Evolutionary conservation across 2,329 filamentous ascomycete genomes (phyloP), one percentile per base, ranked within the genome.

Genomic region (Arthrobotrys entomopaga): DNA sequence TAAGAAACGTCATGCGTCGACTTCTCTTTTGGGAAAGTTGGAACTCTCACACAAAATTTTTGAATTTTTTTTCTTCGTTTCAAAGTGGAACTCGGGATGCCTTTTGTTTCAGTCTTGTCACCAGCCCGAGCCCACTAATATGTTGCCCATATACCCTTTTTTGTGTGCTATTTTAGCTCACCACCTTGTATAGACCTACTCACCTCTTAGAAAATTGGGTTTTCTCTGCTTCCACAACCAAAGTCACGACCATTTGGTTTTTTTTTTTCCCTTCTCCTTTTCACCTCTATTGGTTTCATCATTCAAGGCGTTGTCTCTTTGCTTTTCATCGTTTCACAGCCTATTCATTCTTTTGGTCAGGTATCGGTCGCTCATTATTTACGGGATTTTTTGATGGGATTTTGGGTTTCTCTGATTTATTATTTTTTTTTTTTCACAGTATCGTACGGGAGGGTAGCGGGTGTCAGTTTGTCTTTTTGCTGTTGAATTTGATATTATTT

Each of bases 131-230:
- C 34, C 54, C 43, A 48, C 56, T 59, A 66, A 66, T 66, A 46
- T 11, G 26, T 42, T 34, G 34, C 58, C 26, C 42, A 46, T 61
- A 59, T 59, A 59, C 38, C 34, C 56, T 38, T 29, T 24, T 48
- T 59, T 26, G 15, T 26, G 49, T 50, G 52, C 53, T 29, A 8
- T 48, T 26, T 34, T 46, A 15, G 38, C 42, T 34, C 65, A 63
- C 26, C 34, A 53, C 46, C 19, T 52, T 72, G 67, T 72, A 72
- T 65, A 72, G 67, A 65, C 67, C 67, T 72, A 64, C 59, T 70
- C 58, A 54, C 40, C 34, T 56, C 56, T 58, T 69, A 67, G 64
- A 70, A 34, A 34, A 58, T 38, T 61, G 58, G 58, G 58, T 63
- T 63, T 52, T 50, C 19, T 22, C 7, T 6, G 16, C 22, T 50